Conservation (phyloP, 495 filamentous ascomycete genomes). For the Cenococcum geophilum region DNA sequence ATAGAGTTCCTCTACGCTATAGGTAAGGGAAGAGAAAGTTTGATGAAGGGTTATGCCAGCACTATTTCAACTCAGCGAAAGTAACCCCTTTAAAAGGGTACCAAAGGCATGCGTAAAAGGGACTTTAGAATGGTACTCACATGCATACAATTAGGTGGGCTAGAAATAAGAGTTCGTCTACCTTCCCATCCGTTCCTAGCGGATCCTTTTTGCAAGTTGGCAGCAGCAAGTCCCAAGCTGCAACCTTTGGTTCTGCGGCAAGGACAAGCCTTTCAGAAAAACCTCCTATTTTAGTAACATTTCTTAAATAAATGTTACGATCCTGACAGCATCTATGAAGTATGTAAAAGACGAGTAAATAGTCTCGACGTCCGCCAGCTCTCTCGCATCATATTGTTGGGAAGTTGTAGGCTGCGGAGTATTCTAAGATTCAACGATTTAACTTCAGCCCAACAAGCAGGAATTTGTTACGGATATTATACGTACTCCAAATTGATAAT, state of each 20-base stretch:
- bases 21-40: constrained; percentile 18
- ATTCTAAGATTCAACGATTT: constrained; percentile 1
- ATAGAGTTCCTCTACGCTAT: constrained; percentile 20
- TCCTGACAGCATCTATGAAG: constrained; percentile 11
- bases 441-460: constrained; percentile 7
- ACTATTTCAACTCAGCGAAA: not conserved
- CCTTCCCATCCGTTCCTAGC: constrained; percentile 11
- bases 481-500: constrained; percentile 22
- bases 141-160: constrained; percentile 18
- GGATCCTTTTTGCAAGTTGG: constrained; percentile 26
- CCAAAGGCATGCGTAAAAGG: not conserved
- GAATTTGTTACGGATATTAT: not conserved
- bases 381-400: constrained; percentile 20
- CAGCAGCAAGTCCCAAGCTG: constrained; percentile 19
- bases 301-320: constrained; percentile 6
- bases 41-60: constrained; percentile 19
- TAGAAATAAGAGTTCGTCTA: constrained; percentile 28
- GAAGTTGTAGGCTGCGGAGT: constrained; percentile 15
- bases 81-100: not conserved
- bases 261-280: constrained; percentile 11
- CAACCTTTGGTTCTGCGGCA: constrained; percentile 18
- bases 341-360: constrained; percentile 26
- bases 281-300: constrained; percentile 5
- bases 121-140: constrained; percentile 7
- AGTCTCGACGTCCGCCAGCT: constrained; percentile 21